Conservation (phyloP, 2,329 filamentous ascomycete genomes). For the Trichoderma breve region DNA sequence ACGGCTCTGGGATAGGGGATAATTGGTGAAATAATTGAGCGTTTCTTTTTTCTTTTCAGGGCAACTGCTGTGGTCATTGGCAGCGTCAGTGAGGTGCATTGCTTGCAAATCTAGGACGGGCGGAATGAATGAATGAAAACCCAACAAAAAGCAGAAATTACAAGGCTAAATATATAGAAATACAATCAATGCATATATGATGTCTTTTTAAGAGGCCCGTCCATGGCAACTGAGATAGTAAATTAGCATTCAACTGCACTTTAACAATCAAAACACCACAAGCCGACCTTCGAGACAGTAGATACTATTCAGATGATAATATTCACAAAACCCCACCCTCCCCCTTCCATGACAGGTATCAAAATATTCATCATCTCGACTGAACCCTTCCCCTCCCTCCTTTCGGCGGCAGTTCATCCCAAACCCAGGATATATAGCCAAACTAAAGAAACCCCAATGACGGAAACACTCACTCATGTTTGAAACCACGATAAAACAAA, state of each 20-base stretch:
- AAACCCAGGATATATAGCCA: neutral
- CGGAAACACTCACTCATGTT: neutral
- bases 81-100: neutral
- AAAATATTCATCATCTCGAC: neutral
- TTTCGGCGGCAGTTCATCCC: neutral
- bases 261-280: neutral
- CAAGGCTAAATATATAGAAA: neutral
- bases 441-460: neutral
- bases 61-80: neutral
- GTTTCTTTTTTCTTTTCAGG: neutral
- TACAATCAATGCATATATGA: neutral
- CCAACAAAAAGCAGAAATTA: neutral
- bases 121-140: neutral
- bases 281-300: neutral
- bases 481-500: neutral
- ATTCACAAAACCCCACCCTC: neutral
- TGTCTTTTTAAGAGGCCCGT: neutral
- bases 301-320: neutral
- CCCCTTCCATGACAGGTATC: neutral
- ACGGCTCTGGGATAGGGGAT: neutral
- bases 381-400: neutral
- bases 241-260: too few species aligned
- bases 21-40: neutral
- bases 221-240: too few species aligned
- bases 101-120: neutral